Conservation (phyloP, 495 filamentous ascomycete genomes). For the Poronia punctata region DNA sequence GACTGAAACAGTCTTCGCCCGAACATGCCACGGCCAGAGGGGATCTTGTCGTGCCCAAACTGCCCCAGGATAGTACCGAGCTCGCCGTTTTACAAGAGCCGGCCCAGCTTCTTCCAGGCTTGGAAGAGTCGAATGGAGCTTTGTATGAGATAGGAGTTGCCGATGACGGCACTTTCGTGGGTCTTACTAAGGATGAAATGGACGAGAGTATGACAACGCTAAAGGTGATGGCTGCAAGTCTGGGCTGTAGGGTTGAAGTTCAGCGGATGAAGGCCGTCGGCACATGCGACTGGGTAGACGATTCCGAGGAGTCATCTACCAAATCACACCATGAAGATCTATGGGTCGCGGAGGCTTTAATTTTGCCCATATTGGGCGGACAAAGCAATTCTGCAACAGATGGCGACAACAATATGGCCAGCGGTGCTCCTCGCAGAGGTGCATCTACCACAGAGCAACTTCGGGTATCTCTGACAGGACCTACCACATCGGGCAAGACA, state of each 20-base stretch:
- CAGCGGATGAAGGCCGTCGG: constrained; percentile 80
- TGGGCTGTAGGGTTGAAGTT: constrained; percentile 84
- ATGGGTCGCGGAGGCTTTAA: constrained; percentile 78
- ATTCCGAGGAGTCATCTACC: constrained; percentile 12
- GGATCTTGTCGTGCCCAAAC: constrained; percentile 61
- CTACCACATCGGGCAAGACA: constrained; percentile 90
- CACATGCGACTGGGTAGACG: constrained; percentile 69
- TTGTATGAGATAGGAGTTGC: constrained; percentile 95
- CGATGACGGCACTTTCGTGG: constrained; percentile 88
- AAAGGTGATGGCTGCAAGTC: constrained; percentile 79
- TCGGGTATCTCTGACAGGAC: constrained; percentile 83
- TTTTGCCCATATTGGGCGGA: constrained; percentile 33
- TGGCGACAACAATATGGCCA: constrained; percentile 7
- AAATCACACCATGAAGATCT: constrained; percentile 47
- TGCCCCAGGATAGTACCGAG: constrained; percentile 55
- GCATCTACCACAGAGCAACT: constrained; percentile 61
- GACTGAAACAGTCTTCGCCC: constrained; percentile 88
- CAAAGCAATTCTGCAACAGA: constrained; percentile 3
- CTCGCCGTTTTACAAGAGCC: constrained; percentile 51
- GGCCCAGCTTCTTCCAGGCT: constrained; percentile 62
- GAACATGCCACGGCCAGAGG: constrained; percentile 67
- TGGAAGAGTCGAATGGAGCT: constrained; percentile 89
- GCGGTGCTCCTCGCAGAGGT: constrained; percentile 17
- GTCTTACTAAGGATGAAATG: constrained; percentile 83
- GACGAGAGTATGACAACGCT: constrained; percentile 81